Base-by-base conservation (phyloP, 768 basidiomycete species). In the Auricularia auricula-judae region DNA sequence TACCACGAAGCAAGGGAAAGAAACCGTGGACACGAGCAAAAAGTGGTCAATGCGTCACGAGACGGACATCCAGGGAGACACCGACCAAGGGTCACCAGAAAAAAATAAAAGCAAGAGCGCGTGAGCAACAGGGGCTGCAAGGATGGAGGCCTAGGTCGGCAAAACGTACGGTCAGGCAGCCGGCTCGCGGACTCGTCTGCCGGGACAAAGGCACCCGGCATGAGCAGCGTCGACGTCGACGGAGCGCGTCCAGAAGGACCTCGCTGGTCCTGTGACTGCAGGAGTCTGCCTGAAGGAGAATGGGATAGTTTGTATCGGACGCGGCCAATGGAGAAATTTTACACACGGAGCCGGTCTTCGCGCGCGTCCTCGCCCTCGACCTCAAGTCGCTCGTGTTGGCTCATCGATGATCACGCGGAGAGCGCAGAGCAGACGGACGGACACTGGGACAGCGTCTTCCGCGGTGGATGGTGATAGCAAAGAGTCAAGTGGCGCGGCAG, bases 321-420 rank as follows among this genome's bases (percentile, higher is more conserved):
- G n/a, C 42, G 21, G 47, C 44, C 18, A 14, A 56, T 33, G n/a
- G 21, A 29, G 11, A 35, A n/a, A 23, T n/a, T 21, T 7, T n/a
- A 65, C 39, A 39, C n/a, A 63, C 65, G 62, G 36, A 65, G 51
- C 18, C 65, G 44, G 21, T 39, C 51, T 34, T 63, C 42, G 18
- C 62, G 35, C 11, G 65, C 42, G 5, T 62, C 51, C 21, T 65
- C 65, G 62, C 63, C 53, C 54, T 65, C 65, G 39, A 65, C 65
- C 18, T 65, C 65, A n/a, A 65, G 54, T 29, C 47, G 47, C 47
- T 51, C 47, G 39, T 42, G 39, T 42, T 42, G 7, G 39, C 39
- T 42, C 39, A 42, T 42, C 39, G 39, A 42, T 42, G 3, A 42
- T 42, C 39, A 42, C 39, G 39, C 39, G 8, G 8, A 14, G 39